Evolutionary conservation across 2,329 filamentous ascomycete genomes (phyloP).

Genomic region (Aspergillus sp.): DNA sequence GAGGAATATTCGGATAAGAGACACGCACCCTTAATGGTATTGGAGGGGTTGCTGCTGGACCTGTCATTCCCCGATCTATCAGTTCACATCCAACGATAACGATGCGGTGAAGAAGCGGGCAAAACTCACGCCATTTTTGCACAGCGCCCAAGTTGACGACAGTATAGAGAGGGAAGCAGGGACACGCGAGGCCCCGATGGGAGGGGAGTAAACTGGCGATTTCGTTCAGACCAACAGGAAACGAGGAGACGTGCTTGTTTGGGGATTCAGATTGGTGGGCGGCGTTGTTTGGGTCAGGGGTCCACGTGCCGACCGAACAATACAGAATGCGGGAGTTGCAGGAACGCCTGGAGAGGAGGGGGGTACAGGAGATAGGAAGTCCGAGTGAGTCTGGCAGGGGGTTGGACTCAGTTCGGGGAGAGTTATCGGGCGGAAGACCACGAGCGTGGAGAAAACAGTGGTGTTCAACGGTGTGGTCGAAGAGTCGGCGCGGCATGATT

Average conservation of each 20-base stretch:
- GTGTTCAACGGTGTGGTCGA: slow-evolving; percentile 5
- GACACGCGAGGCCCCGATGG: slow-evolving; percentile 23
- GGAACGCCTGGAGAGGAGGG: background rate
- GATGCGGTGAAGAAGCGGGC: slow-evolving; percentile 5
- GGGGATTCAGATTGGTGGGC: slow-evolving; percentile 12
- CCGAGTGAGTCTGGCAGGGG: background rate
- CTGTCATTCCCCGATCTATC: slow-evolving; percentile 23
- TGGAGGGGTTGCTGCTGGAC: slow-evolving; percentile 35
- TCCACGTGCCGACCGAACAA: slow-evolving; percentile 25
- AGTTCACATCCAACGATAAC: slow-evolving; percentile 9
- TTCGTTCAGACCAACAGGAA: slow-evolving; percentile 18
- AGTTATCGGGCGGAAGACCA: slow-evolving; percentile 5
- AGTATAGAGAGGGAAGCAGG: slow-evolving; percentile 8
- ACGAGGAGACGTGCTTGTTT: slow-evolving; percentile 8
- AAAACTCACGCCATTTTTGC: slow-evolving; percentile 50
- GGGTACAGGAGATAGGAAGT: background rate
- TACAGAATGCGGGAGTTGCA: slow-evolving; percentile 12
- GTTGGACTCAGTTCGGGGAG: background rate
- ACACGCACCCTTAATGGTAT: slow-evolving; percentile 55
- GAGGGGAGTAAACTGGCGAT: slow-evolving; percentile 19
- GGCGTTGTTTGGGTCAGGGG: slow-evolving; percentile 28
- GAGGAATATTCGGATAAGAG: background rate
- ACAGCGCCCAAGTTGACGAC: slow-evolving; percentile 16
- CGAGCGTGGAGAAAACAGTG: slow-evolving; percentile 5
- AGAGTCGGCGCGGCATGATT: background rate